Base-by-base conservation (phyloP, 2,329 filamentous ascomycete genomes). In the Magnaporthales sp. region DNA sequence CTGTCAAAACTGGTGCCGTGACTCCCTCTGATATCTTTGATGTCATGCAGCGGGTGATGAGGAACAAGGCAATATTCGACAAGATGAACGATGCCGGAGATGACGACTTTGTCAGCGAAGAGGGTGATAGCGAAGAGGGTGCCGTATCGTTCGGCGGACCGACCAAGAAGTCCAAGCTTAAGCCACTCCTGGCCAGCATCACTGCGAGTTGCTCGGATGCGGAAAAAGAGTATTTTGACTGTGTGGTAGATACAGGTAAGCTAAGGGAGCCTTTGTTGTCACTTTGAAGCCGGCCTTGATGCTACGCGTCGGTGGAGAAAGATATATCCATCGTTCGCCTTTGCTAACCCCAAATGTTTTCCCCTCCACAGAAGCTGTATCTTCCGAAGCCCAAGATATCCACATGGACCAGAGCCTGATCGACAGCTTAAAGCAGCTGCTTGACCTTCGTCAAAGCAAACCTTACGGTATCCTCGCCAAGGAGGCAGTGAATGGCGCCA, bases 401-500 rank as follows among this genome's bases (percentile, higher is more conserved):
- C 63, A 51, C 31, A 64, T 64, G 26, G 63, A 64, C 15, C 32
- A 46, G 24, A 51, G 29, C 19, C 38, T 46, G 7, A 54, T 64
- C 15, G 38, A 46, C 24, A 51, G 63, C 24, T 38, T 64, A 11
- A 51, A 54, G 15, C 63, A 64, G 32, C 19, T 64, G 24, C 63
- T 64, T 3, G 38, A 46, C 15, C 63, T 64, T 19, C 32, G 63
- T 8, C 32, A 51, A 26, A 26, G 22, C 38, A 64, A 56, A 13
- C 29, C 63, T 2, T 54, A 64, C 9, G 63, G 63, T 5, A 26
- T 64, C 6, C 63, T 64, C 13, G 63, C 63, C 7, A 64, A 64
- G 26, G 32, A 51, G 61, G 46, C 31, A 26, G 32, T 64, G n/a
- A 64, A 64, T 10, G 94, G 94, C 5, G 97, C 98, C 91, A 83